phyloP scores from a whole-genome alignment of 1,284 basidiomycete genomes.

The Puccinia polysora region DNA sequence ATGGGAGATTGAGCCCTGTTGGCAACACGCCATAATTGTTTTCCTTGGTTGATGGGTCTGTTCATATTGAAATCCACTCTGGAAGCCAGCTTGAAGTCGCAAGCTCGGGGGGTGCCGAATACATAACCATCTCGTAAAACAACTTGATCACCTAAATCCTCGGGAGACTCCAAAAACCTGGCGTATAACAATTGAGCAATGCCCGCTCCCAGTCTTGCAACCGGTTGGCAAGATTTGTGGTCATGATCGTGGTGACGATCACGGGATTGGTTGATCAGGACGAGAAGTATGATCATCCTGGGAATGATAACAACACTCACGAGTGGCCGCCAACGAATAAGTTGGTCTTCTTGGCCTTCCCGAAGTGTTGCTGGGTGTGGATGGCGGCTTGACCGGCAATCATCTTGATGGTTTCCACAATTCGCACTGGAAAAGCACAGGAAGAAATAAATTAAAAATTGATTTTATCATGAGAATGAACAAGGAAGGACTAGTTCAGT shows the following conservation, averaged over 20 bases:
- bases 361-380: slow-evolving; percentile 1
- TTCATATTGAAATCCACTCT: slow-evolving; percentile 25
- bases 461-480: too few relatives aligned
- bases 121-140: slow-evolving; percentile 33
- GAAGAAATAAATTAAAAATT: too few relatives aligned
- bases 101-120: slow-evolving; percentile 35
- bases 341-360: slow-evolving; percentile 19
- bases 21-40: slow-evolving; percentile 22
- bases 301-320: background rate
- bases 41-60: slow-evolving; percentile 11
- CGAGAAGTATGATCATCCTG: too few relatives aligned
- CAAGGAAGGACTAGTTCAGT: too few relatives aligned
- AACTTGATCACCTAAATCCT: slow-evolving; percentile 31
- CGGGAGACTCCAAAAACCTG: slow-evolving; percentile 28
- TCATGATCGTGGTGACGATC: background rate
- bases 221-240: background rate
- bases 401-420: slow-evolving; percentile 34
- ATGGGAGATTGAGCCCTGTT: slow-evolving; percentile 20
- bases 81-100: slow-evolving; percentile 24
- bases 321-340: slow-evolving; percentile 36
- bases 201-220: slow-evolving; percentile 30
- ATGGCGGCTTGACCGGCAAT: slow-evolving; percentile 28
- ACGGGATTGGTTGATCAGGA: too few relatives aligned
- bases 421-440: slow-evolving; percentile 32
- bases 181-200: slow-evolving; percentile 38